Percentiles rank a stretch among this genome's conserved stretches.
Evolutionary conservation across 1,139 yeast genomes (phyloP).

Genomic region (Candida pseudocylindracea): DNA sequence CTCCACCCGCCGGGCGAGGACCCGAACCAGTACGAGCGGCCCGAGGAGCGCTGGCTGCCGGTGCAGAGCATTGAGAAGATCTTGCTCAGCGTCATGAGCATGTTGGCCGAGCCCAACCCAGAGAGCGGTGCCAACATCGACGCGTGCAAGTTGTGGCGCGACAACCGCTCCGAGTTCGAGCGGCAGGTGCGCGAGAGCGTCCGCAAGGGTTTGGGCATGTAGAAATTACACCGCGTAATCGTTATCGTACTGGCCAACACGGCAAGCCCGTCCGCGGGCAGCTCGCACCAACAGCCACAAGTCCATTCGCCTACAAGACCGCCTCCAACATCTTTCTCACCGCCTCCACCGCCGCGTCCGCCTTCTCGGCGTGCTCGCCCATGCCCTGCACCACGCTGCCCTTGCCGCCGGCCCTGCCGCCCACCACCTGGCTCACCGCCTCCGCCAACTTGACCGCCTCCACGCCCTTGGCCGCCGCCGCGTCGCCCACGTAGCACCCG

Average conservation of each 20-base stretch:
- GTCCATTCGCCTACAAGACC: slow-evolving; percentile 13
- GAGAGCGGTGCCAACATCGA: slow-evolving; percentile 96
- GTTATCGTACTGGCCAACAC: background rate
- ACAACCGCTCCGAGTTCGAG: slow-evolving; percentile 45
- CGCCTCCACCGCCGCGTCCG: slow-evolving; percentile 51
- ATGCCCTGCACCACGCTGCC: slow-evolving; percentile 94
- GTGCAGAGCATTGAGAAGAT: slow-evolving; percentile 94
- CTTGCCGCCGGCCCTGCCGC: slow-evolving; percentile 98
- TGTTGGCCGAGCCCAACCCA: slow-evolving; percentile 93
- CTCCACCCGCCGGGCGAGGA: slow-evolving; percentile 95
- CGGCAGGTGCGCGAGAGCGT: slow-evolving; percentile 44
- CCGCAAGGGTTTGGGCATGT: slow-evolving; percentile 40
- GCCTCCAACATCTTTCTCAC: slow-evolving; percentile 35
- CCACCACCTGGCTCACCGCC: slow-evolving; percentile 49
- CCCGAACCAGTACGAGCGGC: slow-evolving; percentile 84
- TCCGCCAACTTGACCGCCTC: slow-evolving; percentile 59
- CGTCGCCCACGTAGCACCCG: slow-evolving; percentile 73
- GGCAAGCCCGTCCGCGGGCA: background rate
- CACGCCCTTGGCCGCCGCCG: slow-evolving; percentile 47
- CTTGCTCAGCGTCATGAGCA: slow-evolving; percentile 73
- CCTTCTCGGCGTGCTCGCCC: slow-evolving; percentile 63
- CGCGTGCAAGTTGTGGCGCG: slow-evolving; percentile 92
- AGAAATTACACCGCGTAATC: slow-evolving; percentile 1
- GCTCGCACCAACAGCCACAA: too few species aligned
- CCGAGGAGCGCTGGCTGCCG: slow-evolving; percentile 96